These are phyloP conservation scores for Musa acuminata DNA, from an alignment of 176 grass and related monocot species.

Conservation along the genomic window DNA sequence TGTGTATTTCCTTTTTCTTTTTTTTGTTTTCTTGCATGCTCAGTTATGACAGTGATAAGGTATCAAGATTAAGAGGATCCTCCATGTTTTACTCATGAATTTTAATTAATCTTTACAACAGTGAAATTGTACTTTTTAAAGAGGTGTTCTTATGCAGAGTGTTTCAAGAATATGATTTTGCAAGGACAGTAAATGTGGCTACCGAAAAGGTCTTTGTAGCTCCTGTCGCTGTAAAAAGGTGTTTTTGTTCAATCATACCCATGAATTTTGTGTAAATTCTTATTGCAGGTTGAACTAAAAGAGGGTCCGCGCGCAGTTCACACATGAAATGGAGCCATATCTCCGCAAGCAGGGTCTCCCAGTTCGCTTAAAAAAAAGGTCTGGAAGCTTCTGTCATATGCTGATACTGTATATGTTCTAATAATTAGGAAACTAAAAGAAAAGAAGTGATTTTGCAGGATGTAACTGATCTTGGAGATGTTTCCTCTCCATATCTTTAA, in stretches of 20 bases:
- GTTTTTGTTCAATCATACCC: neutral
- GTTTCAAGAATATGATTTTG: neutral
- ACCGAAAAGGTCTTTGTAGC: too few species aligned
- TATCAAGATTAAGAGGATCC: too few species aligned
- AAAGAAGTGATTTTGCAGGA: neutral
- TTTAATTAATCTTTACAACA: conserved; percentile 12
- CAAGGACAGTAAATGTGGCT: too few species aligned
- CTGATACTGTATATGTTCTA: neutral
- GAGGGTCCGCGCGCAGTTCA: conserved; percentile 50
- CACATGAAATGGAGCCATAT: conserved; percentile 94
- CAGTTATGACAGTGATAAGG: too few species aligned
- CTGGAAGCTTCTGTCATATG: neutral
- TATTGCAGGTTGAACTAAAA: conserved; percentile 72
- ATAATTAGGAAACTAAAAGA: neutral
- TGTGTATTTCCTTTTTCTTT: too few species aligned
- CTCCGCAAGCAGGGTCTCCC: conserved; percentile 73
- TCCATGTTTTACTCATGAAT: too few species aligned
- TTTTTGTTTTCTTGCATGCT: too few species aligned
- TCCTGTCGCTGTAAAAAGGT: neutral
- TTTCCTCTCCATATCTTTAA: neutral
- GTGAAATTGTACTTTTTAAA: conserved; percentile 41
- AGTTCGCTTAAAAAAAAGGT: conserved; percentile 81
- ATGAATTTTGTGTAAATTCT: neutral
- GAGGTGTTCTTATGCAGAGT: conserved; percentile 26
- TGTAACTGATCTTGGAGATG: neutral